Conservation (phyloP, 208 protist species). For the Trichomonas gallinae region DNA sequence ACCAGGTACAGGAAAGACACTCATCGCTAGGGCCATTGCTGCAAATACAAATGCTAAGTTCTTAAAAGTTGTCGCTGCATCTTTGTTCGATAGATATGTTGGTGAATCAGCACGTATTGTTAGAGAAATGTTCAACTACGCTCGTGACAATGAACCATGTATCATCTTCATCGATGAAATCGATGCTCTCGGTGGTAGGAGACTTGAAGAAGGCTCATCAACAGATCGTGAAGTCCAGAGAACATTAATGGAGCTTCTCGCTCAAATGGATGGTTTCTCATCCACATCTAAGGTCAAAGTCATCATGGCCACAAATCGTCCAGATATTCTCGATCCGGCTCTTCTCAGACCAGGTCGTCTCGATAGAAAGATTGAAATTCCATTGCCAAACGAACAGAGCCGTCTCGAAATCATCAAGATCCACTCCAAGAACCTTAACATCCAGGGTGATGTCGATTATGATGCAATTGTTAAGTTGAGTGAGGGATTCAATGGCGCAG, state of each 20-base stretch:
- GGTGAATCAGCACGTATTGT: constrained; percentile 92
- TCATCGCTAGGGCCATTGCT: constrained; percentile 93
- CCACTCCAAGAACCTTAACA: constrained; percentile 78
- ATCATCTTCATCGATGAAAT: constrained; percentile 99
- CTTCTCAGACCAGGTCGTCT: constrained; percentile 85
- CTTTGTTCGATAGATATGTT: constrained; percentile 99
- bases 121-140: constrained; percentile 93
- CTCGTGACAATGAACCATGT: constrained; percentile 88
- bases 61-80: constrained; percentile 88
- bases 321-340: constrained; percentile 76
- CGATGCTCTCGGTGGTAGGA: constrained; percentile 93
- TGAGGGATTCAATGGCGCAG: constrained; percentile 96
- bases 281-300: constrained; percentile 90
- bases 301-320: constrained; percentile 97
- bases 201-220: constrained; percentile 88
- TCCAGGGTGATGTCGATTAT: constrained; percentile 78
- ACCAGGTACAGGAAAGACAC: constrained; percentile 63
- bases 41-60: constrained; percentile 91
- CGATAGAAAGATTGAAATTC: constrained; percentile 91
- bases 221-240: constrained; percentile 96
- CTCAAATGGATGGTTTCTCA: constrained; percentile 97
- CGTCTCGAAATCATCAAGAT: constrained; percentile 92
- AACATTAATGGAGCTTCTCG: constrained; percentile 96
- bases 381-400: constrained; percentile 78
- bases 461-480: constrained; percentile 92